phyloP scores from a whole-genome alignment of 345 rosid species.

The Moricandia moricandioides region DNA sequence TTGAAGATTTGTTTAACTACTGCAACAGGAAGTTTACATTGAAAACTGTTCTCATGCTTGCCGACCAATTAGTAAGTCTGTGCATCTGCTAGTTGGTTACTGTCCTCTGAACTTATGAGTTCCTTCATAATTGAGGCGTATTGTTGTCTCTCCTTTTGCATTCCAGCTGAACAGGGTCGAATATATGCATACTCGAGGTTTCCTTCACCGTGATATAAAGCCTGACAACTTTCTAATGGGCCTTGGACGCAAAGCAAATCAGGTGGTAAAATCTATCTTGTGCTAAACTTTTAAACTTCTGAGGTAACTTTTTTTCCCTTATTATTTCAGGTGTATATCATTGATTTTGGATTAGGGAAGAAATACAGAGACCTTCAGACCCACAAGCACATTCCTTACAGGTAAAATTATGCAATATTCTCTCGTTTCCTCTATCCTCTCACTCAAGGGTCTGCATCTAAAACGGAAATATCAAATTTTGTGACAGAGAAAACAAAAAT shows the following conservation, averaged over 20 bases:
- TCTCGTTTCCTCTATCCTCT: background rate
- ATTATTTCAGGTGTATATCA: constrained; percentile 55
- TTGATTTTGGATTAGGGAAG: constrained; percentile 84
- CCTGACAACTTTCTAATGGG: constrained; percentile 92
- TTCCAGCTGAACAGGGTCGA: constrained; percentile 78
- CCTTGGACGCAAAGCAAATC: constrained; percentile 81
- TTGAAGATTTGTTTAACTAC: constrained; percentile 82
- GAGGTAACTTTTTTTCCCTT: background rate
- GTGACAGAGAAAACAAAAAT: constrained; percentile 72
- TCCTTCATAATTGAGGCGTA: background rate
- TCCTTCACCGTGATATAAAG: constrained; percentile 88
- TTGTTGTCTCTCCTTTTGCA: constrained; percentile 1
- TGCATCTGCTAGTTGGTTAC: background rate
- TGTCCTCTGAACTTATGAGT: background rate
- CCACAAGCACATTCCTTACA: constrained; percentile 79
- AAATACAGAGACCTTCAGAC: constrained; percentile 87
- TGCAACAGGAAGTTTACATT: constrained; percentile 71
- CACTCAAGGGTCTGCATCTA: background rate
- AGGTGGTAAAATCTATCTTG: constrained; percentile 39
- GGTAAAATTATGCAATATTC: constrained; percentile 35
- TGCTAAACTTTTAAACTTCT: background rate
- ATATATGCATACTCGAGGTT: constrained; percentile 71
- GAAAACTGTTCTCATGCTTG: constrained; percentile 89
- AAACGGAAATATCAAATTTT: background rate
- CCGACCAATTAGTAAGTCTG: constrained; percentile 72